Base-by-base conservation (phyloP, 306 rosid species). In the Cercis canadensis region DNA sequence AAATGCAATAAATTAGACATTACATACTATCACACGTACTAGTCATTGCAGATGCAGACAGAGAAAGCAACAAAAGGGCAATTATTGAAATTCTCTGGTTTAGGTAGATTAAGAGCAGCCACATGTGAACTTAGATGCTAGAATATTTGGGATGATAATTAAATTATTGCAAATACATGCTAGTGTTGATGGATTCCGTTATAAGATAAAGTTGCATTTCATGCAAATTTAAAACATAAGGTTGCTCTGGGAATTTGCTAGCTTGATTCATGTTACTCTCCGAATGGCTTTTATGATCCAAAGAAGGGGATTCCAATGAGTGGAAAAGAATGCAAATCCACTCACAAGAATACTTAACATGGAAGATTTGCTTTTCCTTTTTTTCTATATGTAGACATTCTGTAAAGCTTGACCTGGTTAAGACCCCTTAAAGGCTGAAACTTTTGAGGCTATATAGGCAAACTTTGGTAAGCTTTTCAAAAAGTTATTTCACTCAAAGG, bases 131-230 rank as follows among this genome's bases (percentile, higher is more conserved):
- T 37, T 56, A 56, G 47, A 33, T 67, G 82, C 59, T 18, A 57
- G 53, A 73, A 68, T 77, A 67, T 56, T 43, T 66, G 19, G 46
- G 15, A 59, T 39, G 14, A 78, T 67, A 67, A 59, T 67, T 75
- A 60, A 29, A 62, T 75, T 32, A 70, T 64, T 67, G 54, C 53
- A 39, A 55, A 44, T 62, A 34, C 54, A 21, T 76, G 70, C 75
- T 73, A 65, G 70, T 67, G 69, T 73, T 52, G 70, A 82, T 82
- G 83, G 65, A 80, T 34, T 74, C 75, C 86, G 73, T 67, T 74
- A 56, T 65, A 69, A 51, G 14, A 51, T 59, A 75, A 73, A 73
- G 39, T 77, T 68, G 82, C 49, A 7, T 50, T 67, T 50, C 75
- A 67, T 77, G 65, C 71, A 69, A 69, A 69, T 69, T 57, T 56